These are phyloP conservation scores for Dryadomyces sulphureus DNA, from an alignment of 2,329 filamentous ascomycete species.

Conservation along the genomic window DNA sequence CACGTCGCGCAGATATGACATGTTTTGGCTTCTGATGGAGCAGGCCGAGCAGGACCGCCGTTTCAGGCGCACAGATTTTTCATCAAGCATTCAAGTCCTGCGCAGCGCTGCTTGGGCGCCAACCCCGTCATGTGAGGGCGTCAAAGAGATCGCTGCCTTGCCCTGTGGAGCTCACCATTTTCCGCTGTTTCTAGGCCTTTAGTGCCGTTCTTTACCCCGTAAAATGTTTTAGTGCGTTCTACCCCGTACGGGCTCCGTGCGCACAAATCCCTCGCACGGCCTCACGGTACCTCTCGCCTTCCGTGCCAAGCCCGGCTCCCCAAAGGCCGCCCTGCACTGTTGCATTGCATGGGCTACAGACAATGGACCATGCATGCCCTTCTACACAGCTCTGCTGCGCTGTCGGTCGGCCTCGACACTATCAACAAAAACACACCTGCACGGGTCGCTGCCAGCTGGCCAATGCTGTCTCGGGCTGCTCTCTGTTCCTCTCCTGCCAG, in stretches of 20 bases:
- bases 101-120: too few relatives aligned
- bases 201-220: conserved; percentile 6
- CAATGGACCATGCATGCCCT: background rate
- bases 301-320: background rate
- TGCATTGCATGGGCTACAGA: background rate
- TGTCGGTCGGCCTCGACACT: background rate
- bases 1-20: too few relatives aligned
- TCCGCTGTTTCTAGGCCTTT: background rate
- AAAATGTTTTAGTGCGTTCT: conserved; percentile 5
- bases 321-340: background rate
- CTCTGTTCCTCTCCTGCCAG: too few relatives aligned
- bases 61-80: too few relatives aligned
- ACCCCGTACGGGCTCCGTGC: conserved; percentile 6
- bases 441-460: too few relatives aligned
- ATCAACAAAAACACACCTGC: background rate
- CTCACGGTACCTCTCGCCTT: background rate
- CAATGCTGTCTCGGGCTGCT: too few relatives aligned
- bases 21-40: too few relatives aligned
- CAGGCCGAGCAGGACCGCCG: too few relatives aligned
- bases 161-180: background rate
- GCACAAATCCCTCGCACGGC: background rate
- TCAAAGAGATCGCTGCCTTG: too few relatives aligned
- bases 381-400: too few relatives aligned
- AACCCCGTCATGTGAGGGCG: too few relatives aligned
- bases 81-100: too few relatives aligned